phyloP scores from a whole-genome alignment of 805 yeast species.

The Yarrowia sp. region DNA sequence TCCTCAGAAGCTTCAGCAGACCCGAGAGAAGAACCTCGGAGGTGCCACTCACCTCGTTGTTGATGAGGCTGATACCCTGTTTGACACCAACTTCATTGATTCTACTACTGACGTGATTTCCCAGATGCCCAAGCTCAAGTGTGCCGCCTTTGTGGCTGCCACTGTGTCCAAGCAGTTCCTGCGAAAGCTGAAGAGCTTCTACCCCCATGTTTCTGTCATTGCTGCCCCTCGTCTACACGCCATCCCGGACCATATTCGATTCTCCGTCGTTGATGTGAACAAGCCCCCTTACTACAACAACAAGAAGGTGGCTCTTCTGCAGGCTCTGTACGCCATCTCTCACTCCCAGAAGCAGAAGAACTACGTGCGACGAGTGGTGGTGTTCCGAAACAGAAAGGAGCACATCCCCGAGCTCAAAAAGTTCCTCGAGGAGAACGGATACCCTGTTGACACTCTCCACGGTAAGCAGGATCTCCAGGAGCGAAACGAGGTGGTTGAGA shows the following conservation, averaged over 20 bases:
- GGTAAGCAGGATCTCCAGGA: conserved; percentile 62
- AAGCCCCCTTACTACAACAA: conserved; percentile 79
- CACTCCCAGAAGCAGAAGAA: conserved; percentile 80
- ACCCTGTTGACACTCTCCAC: conserved; percentile 61
- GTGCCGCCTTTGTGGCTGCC: conserved; percentile 79
- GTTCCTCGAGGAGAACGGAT: conserved; percentile 50
- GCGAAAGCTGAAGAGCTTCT: conserved; percentile 53
- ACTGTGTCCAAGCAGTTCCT: conserved; percentile 81
- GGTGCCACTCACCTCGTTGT: conserved; percentile 53
- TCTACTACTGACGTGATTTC: conserved; percentile 58
- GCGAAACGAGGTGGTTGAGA: conserved; percentile 53
- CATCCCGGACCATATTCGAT: conserved; percentile 70
- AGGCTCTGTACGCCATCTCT: conserved; percentile 78
- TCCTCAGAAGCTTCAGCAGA: conserved; percentile 54
- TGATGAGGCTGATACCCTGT: conserved; percentile 91
- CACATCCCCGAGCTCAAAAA: conserved; percentile 59
- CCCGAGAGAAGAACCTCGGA: background rate
- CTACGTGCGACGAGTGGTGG: conserved; percentile 70
- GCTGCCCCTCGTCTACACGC: conserved; percentile 81
- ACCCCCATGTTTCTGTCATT: conserved; percentile 63
- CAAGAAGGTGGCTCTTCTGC: conserved; percentile 79
- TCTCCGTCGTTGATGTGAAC: conserved; percentile 71
- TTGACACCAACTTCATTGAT: conserved; percentile 74
- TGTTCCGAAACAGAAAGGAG: conserved; percentile 76
- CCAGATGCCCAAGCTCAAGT: conserved; percentile 51